Base-by-base conservation (phyloP, 2,329 filamentous ascomycete species). In the Exophiala alcalophila region DNA sequence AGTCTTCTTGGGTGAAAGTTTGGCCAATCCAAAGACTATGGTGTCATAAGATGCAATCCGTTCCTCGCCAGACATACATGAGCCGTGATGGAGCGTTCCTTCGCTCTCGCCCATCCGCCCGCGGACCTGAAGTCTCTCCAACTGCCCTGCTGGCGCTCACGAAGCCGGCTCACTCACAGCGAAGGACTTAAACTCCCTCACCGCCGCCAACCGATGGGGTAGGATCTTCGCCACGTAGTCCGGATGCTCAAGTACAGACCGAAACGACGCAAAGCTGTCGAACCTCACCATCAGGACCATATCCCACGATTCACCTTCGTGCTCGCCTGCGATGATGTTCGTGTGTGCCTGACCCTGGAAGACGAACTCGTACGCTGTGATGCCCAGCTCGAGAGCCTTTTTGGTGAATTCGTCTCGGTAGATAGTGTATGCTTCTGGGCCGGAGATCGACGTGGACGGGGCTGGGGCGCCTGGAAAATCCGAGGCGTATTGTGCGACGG, bases 291-390 rank as follows among this genome's bases (percentile, higher is more conserved):
- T 12, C 12, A 44, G 7, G 9, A 44, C 24, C 25, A 44, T 10
- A 33, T 44, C 41, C 34, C 27, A 44, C n/a, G 9, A 12, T 20
- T 44, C 34, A n/a, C 34, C 41, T 15, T 44, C 33, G 7, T 44
- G 34, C 26, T 8, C 26, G 3, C 34, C 41, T 4, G 27, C 18
- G 4, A 39, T 18, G 4, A 44, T 10, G 14, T 44, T 27, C 20
- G 41, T 44, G n/a, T 44, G 23, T 3, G 41, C 34, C 33, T 33
- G 12, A 3, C 41, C 34, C 9, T 39, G 20, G 24, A 44, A 44
- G 12, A 44, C 11, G 18, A 44, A 14, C 4, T n/a, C n/a, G 15
- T 14, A 9, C 6, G 18, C 21, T n/a, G n/a, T n/a, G 4, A 44
- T 15, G 11, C 41, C 41, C 19, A 44, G 10, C 20, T 32, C 41